A percentile compares a stretch with the other conserved stretches of the same genome.
Conservation (phyloP, 1,139 yeast genomes). For the Yamadazyma buinensis region DNA sequence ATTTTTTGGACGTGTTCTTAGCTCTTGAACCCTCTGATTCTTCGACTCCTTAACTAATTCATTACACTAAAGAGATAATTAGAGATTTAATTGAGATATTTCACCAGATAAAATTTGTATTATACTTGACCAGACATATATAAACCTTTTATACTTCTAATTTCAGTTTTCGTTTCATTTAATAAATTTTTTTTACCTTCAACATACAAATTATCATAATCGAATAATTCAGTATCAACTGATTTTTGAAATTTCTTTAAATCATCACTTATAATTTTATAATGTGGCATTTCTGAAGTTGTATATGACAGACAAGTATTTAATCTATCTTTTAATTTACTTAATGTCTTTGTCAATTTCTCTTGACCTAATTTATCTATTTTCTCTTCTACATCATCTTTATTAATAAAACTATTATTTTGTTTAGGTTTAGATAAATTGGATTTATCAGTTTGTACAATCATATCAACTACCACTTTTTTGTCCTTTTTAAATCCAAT, state of each 20-base stretch:
- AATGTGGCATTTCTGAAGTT: conserved; percentile 33
- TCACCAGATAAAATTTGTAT: too few species aligned
- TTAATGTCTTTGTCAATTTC: conserved; percentile 22
- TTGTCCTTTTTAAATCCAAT: conserved; percentile 28
- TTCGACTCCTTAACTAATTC: background rate
- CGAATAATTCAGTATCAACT: conserved; percentile 34
- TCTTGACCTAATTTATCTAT: conserved; percentile 27
- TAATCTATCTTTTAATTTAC: conserved; percentile 21
- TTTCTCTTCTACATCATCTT: conserved; percentile 15
- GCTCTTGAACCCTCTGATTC: too few species aligned
- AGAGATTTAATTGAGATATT: too few species aligned
- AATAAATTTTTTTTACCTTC: conserved; percentile 28
- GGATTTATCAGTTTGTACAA: conserved; percentile 36
- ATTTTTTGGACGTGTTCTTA: too few species aligned
- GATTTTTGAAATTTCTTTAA: conserved; percentile 37
- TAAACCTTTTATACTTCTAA: conserved; percentile 42
- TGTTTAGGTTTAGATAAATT: conserved; percentile 12
- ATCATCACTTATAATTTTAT: conserved; percentile 23
- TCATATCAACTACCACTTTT: conserved; percentile 37
- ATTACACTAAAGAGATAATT: background rate
- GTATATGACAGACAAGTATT: conserved; percentile 27
- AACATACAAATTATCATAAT: conserved; percentile 26
- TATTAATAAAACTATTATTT: background rate
- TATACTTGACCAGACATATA: conserved; percentile 41
- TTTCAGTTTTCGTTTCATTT: conserved; percentile 35